A percentile compares a stretch with the other conserved stretches of the same genome.
These are phyloP conservation scores for Thuja plicata DNA, from an alignment of 83 land plant species.

Conservation along the genomic window DNA sequence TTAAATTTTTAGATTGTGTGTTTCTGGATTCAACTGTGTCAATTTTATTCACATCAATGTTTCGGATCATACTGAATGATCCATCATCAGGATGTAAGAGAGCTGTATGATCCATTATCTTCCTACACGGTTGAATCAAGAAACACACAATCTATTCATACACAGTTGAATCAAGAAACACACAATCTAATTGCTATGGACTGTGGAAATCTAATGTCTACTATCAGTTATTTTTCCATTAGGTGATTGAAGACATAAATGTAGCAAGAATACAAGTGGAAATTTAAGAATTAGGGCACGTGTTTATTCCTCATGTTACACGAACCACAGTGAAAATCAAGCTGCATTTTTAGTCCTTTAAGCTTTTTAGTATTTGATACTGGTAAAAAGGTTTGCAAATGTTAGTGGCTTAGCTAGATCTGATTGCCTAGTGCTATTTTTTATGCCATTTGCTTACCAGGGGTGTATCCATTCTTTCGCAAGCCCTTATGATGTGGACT, in stretches of 20 bases:
- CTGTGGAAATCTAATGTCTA: no score
- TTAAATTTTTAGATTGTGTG: no score
- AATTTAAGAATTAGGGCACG: not conserved
- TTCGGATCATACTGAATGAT: no score
- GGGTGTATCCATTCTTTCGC: conserved; percentile 41
- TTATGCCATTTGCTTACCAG: conserved; percentile 27
- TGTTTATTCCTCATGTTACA: not conserved
- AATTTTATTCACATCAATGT: no score
- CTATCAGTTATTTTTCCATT: not conserved
- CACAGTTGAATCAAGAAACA: no score
- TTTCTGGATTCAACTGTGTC: no score
- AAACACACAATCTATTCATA: no score
- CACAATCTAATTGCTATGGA: no score
- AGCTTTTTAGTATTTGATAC: not conserved
- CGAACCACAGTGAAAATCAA: not conserved
- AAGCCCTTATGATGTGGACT: conserved; percentile 74
- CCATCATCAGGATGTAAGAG: no score
- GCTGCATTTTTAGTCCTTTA: not conserved
- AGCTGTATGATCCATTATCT: no score
- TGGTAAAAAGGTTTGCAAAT: not conserved
- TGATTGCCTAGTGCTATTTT: not conserved
- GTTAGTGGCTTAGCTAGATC: not conserved
- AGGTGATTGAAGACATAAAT: not conserved
- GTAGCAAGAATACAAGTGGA: not conserved
- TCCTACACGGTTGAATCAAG: no score